A percentile compares a stretch with the other conserved stretches of the same genome.
Conservation (phyloP, 2,329 filamentous ascomycete genomes). For the Ophiocordyceps camponoti-saundersi region DNA sequence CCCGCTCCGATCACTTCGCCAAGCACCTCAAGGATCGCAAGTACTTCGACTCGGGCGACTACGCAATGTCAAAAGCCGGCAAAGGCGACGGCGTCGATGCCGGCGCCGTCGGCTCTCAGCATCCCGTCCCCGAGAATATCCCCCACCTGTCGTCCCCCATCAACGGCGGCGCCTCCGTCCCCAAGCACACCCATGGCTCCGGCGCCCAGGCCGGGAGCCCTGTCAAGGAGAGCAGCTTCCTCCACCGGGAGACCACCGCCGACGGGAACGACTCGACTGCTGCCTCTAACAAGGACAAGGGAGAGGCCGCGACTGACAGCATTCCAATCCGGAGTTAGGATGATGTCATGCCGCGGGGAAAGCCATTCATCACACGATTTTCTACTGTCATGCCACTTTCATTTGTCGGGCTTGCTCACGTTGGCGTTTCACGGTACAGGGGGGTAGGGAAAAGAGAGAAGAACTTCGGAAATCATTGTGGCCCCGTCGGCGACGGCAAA, state of each 20-base stretch:
- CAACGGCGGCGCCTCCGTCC: constrained; percentile 15
- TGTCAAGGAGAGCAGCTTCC: constrained; percentile 76
- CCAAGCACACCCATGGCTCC: constrained; percentile 21
- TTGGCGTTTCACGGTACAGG: constrained; percentile 3
- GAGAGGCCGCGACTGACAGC: constrained; percentile 15
- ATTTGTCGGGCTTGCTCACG: constrained; percentile 1
- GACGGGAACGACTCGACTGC: constrained; percentile 24
- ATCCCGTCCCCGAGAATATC: constrained; percentile 89
- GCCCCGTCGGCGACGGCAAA: not conserved
- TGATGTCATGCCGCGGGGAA: not conserved
- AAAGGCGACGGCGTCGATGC: constrained; percentile 90
- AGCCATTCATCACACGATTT: not conserved
- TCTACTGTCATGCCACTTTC: not conserved
- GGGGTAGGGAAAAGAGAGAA: not conserved
- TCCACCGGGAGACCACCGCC: constrained; percentile 66
- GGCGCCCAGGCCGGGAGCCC: constrained; percentile 55
- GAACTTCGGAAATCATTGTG: not conserved
- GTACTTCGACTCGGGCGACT: constrained; percentile 95
- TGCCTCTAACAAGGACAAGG: constrained; percentile 13
- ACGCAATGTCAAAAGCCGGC: constrained; percentile 90
- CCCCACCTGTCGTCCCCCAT: constrained; percentile 65
- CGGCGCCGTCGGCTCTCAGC: constrained; percentile 83
- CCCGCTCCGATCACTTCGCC: constrained; percentile 88
- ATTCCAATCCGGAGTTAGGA: constrained; percentile 48
- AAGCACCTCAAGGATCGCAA: constrained; percentile 99